These are phyloP conservation scores for Colletotrichum sp. DNA, from an alignment of 2,329 filamentous ascomycete genomes.

Conservation along the genomic window DNA sequence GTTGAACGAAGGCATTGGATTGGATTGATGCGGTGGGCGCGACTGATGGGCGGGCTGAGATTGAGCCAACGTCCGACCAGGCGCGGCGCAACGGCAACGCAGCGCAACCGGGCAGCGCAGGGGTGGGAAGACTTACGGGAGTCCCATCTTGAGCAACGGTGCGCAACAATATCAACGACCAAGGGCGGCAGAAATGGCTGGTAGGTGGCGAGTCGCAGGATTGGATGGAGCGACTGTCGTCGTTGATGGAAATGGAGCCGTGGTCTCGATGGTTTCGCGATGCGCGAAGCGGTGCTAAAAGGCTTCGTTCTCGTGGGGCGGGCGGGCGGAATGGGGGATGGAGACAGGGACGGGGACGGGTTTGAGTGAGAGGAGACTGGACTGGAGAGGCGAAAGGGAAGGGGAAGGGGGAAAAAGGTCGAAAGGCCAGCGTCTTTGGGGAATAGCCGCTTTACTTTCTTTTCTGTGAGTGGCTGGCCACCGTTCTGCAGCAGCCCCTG, in stretches of 20 bases:
- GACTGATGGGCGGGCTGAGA: constrained; percentile 11
- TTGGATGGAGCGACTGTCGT: not conserved
- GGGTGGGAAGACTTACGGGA: constrained; percentile 45
- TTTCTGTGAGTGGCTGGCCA: constrained; percentile 15
- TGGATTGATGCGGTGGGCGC: constrained; percentile 1
- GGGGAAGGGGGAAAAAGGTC: not conserved
- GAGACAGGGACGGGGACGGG: constrained; percentile 5
- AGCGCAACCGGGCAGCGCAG: not conserved
- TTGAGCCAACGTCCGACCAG: constrained; percentile 19
- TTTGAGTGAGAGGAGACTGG: not conserved
- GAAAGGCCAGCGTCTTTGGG: constrained; percentile 3
- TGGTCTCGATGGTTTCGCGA: constrained; percentile 13
- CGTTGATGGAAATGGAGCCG: constrained; percentile 5
- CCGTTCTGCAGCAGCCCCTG: not conserved
- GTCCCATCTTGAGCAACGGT: constrained; percentile 42
- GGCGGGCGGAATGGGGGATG: not conserved
- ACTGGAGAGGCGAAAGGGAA: not conserved
- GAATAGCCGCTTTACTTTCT: constrained; percentile 18
- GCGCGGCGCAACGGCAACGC: constrained; percentile 9
- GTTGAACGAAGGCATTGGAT: not conserved
- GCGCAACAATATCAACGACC: not conserved
- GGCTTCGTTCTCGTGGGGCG: constrained; percentile 7
- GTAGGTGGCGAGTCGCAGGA: not conserved
- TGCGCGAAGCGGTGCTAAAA: constrained; percentile 4
- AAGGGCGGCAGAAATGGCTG: not conserved